These are phyloP conservation scores for Ophiostoma novo-ulmi DNA, from an alignment of 2,329 filamentous ascomycete species.

Conservation along the genomic window DNA sequence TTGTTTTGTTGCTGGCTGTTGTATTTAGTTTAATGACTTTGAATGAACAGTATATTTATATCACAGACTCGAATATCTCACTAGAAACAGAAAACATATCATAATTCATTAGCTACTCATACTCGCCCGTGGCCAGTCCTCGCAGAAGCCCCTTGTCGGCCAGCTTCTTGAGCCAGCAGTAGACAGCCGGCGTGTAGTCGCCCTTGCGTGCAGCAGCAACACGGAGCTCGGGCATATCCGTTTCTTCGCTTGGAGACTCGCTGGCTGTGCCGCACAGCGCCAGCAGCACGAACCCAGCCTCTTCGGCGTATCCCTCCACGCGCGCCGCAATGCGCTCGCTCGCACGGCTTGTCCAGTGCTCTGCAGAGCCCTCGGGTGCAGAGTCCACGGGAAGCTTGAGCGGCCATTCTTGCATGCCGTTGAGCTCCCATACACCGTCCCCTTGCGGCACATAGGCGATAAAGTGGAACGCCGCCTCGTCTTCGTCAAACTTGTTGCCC, in stretches of 20 bases:
- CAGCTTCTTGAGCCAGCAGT: constrained; percentile 63
- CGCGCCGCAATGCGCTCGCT: constrained; percentile 59
- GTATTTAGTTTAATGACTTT: not conserved
- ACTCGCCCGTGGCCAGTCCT: constrained; percentile 22
- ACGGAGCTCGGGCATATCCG: constrained; percentile 40
- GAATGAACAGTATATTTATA: not conserved
- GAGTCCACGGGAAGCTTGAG: not conserved
- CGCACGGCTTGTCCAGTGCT: constrained; percentile 63
- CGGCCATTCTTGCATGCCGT: constrained; percentile 56
- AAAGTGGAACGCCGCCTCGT: constrained; percentile 92
- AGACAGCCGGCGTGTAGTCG: constrained; percentile 66
- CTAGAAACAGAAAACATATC: not conserved
- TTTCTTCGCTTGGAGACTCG: constrained; percentile 42
- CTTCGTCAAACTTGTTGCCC: constrained; percentile 6
- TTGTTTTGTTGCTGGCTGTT: not conserved
- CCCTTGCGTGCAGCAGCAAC: constrained; percentile 53
- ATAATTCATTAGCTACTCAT: not conserved
- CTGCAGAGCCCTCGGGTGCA: constrained; percentile 25
- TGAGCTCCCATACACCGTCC: constrained; percentile 82
- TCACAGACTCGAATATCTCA: too few relatives aligned
- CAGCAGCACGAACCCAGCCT: constrained; percentile 54
- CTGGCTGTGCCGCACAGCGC: constrained; percentile 57
- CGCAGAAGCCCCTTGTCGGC: constrained; percentile 59
- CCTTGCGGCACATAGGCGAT: constrained; percentile 85
- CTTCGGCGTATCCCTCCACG: constrained; percentile 43